Percentiles rank a stretch among this genome's conserved stretches.
phyloP scores from a whole-genome alignment of 1,139 yeast genomes.

The Diutina sp. region DNA sequence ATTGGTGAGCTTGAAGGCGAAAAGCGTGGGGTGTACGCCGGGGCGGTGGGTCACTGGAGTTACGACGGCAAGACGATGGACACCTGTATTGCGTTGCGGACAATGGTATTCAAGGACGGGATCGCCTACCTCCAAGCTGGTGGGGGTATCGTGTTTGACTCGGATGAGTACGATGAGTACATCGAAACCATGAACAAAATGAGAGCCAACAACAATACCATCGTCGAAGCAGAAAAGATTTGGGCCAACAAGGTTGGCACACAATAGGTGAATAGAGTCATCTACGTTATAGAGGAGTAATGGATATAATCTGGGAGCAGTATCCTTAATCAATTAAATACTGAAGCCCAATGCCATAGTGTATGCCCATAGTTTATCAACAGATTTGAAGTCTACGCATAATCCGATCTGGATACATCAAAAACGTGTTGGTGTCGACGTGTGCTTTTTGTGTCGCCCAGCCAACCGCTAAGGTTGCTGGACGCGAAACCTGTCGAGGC shows the following conservation, averaged over 20 bases:
- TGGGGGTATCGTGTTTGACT: slow-evolving; percentile 93
- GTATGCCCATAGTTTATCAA: too few relatives aligned
- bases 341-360: too few relatives aligned
- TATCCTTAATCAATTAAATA: too few relatives aligned
- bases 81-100: slow-evolving; percentile 92
- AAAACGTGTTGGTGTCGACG: background rate
- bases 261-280: background rate
- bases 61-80: slow-evolving; percentile 90
- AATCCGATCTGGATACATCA: background rate
- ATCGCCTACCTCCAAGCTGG: slow-evolving; percentile 94
- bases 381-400: too few relatives aligned
- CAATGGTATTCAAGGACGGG: slow-evolving; percentile 90
- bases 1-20: slow-evolving; percentile 83
- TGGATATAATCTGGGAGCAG: background rate
- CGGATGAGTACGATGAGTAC: slow-evolving; percentile 92
- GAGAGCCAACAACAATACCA: slow-evolving; percentile 84
- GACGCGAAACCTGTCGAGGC: background rate
- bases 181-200: slow-evolving; percentile 94
- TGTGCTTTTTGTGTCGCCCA: background rate
- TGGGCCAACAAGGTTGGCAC: slow-evolving; percentile 25
- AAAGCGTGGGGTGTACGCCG: slow-evolving; percentile 94
- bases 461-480: background rate
- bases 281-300: background rate
- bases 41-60: slow-evolving; percentile 99
- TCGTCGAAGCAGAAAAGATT: slow-evolving; percentile 76